Evolutionary conservation across 768 basidiomycete genomes (phyloP).

Genomic region (Russula lepida): DNA sequence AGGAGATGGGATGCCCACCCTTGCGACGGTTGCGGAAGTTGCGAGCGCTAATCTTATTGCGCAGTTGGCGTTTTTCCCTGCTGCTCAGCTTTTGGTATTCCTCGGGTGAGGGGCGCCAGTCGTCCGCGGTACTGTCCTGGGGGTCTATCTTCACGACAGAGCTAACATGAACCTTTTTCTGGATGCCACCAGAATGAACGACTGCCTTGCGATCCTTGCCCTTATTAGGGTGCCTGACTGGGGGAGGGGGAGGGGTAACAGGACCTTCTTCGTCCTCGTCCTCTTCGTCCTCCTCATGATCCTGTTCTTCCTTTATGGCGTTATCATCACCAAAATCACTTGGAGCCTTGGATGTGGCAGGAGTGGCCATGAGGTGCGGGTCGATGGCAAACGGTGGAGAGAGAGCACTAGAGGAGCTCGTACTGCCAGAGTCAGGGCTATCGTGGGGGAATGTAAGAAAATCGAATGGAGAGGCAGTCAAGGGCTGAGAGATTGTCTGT

Average conservation of each 20-base stretch:
- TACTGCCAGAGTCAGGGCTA: constrained; percentile 24
- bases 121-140: constrained; percentile 53
- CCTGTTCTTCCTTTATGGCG: constrained; percentile 24
- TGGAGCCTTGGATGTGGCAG: constrained; percentile 37
- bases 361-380: constrained; percentile 68
- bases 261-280: constrained; percentile 28
- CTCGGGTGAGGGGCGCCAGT: constrained; percentile 83
- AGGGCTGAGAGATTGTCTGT: constrained; percentile 22
- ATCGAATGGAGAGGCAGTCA: constrained; percentile 29
- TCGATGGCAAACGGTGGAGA: constrained; percentile 48
- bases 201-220: constrained; percentile 57
- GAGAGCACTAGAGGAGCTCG: constrained; percentile 17
- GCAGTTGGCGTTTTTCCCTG: constrained; percentile 91
- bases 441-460: constrained; percentile 33
- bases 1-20: constrained; percentile 39
- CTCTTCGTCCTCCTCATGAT: constrained; percentile 28
- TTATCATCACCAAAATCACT: constrained; percentile 37
- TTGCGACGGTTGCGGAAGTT: constrained; percentile 94
- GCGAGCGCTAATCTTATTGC: constrained; percentile 94
- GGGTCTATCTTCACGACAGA: constrained; percentile 34
- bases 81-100: constrained; percentile 92
- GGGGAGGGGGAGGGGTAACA: constrained; percentile 27
- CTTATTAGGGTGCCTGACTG: constrained; percentile 32
- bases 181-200: constrained; percentile 64
- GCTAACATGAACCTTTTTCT: constrained; percentile 42